A percentile compares a stretch with the other conserved stretches of the same genome.
phyloP scores from a whole-genome alignment of 371 early-diverging fungal genomes.

The Mycotypha africana region DNA sequence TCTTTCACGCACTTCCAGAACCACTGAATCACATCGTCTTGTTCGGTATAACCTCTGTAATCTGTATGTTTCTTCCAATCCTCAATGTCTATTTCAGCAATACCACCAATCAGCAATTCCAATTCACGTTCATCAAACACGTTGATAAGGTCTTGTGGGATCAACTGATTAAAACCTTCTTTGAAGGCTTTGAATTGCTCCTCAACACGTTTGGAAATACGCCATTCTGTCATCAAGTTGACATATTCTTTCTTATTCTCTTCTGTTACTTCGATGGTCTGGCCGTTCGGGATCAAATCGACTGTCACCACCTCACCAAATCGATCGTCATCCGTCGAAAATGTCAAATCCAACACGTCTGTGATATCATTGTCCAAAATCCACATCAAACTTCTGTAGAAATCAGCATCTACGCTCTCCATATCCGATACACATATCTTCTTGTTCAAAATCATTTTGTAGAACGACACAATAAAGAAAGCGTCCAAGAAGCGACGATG shows the following conservation, averaged over 20 bases:
- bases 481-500: slow-evolving; percentile 96
- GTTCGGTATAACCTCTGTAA: slow-evolving; percentile 94
- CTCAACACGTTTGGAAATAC: slow-evolving; percentile 81
- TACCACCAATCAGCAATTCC: slow-evolving; percentile 96
- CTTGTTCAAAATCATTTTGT: slow-evolving; percentile 94
- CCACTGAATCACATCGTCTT: slow-evolving; percentile 94
- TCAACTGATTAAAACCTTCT: slow-evolving; percentile 94
- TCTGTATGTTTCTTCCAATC: slow-evolving; percentile 99
- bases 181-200: slow-evolving; percentile 94
- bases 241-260: slow-evolving; percentile 66
- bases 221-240: slow-evolving; percentile 80
- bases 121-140: slow-evolving; percentile 99
- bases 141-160: slow-evolving; percentile 87
- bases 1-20: slow-evolving; percentile 95
- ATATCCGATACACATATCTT: slow-evolving; percentile 87
- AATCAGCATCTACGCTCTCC: slow-evolving; percentile 95
- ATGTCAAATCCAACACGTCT: slow-evolving; percentile 86
- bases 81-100: slow-evolving; percentile 97
- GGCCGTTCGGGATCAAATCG: slow-evolving; percentile 90
- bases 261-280: slow-evolving; percentile 44
- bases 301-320: slow-evolving; percentile 90
- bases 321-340: slow-evolving; percentile 88
- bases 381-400: slow-evolving; percentile 91
- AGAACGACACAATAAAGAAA: slow-evolving; percentile 94
- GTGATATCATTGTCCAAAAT: slow-evolving; percentile 90